Evolutionary conservation across 2,329 filamentous ascomycete genomes (phyloP).

Genomic region (Penicillium thymicola): DNA sequence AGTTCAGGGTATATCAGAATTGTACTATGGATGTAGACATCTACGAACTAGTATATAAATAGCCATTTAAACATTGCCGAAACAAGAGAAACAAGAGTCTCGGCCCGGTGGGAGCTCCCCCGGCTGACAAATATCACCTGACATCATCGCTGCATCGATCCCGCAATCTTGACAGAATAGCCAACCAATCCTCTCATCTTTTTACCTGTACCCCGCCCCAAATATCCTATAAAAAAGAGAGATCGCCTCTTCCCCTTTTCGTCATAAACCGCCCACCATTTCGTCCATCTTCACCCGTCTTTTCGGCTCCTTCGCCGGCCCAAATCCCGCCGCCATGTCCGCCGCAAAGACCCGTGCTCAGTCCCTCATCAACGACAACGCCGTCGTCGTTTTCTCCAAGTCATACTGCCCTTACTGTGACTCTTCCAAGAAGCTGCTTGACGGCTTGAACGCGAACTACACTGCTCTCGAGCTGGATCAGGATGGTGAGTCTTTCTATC

Average conservation of each 20-base stretch:
- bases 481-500: slow-evolving; percentile 58
- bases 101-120: not conserved
- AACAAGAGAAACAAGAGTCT: not conserved
- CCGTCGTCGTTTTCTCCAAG: slow-evolving; percentile 95
- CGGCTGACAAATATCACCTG: slow-evolving; percentile 23
- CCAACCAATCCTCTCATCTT: not conserved
- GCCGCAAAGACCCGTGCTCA: slow-evolving; percentile 80
- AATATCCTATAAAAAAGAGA: slow-evolving; percentile 13
- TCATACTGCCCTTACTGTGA: slow-evolving; percentile 93
- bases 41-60: not conserved
- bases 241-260: slow-evolving; percentile 33
- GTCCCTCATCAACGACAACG: slow-evolving; percentile 81
- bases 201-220: not conserved
- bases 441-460: slow-evolving; percentile 67
- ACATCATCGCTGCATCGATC: slow-evolving; percentile 20
- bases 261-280: slow-evolving; percentile 48
- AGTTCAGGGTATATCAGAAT: not conserved
- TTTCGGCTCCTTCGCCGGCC: slow-evolving; percentile 58
- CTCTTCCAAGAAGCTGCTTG: slow-evolving; percentile 71
- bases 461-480: slow-evolving; percentile 79
- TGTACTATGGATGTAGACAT: not conserved
- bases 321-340: slow-evolving; percentile 68
- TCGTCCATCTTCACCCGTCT: slow-evolving; percentile 69
- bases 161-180: not conserved
- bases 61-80: not conserved